phyloP scores from a whole-genome alignment of 2,329 filamentous ascomycete genomes.

The Ascomycota sp. region DNA sequence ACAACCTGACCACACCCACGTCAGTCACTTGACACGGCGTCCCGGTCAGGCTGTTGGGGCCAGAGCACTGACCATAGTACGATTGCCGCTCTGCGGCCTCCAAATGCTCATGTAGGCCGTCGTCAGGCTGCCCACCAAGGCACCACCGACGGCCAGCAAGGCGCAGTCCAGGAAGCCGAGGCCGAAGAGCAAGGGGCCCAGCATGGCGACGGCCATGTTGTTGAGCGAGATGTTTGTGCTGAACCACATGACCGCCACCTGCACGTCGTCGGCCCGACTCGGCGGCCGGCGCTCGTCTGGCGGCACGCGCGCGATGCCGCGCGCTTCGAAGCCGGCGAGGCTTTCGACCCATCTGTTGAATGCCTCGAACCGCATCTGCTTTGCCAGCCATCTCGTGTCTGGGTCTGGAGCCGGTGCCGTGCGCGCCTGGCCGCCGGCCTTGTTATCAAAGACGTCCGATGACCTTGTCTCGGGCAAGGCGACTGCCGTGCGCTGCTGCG shows the following conservation, averaged over 20 bases:
- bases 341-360: slow-evolving; percentile 10
- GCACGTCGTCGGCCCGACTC: slow-evolving; percentile 14
- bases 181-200: slow-evolving; percentile 44
- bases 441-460: too few relatives aligned
- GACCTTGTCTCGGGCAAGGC: too few relatives aligned
- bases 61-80: slow-evolving; percentile 41
- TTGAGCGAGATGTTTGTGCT: slow-evolving; percentile 22
- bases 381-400: too few relatives aligned
- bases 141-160: slow-evolving; percentile 55
- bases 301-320: slow-evolving; percentile 18
- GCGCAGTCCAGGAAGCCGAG: slow-evolving; percentile 57
- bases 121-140: slow-evolving; percentile 48
- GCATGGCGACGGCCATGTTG: slow-evolving; percentile 45
- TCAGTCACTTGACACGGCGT: too few relatives aligned
- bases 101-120: slow-evolving; percentile 64
- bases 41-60: not conserved
- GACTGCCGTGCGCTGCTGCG: too few relatives aligned
- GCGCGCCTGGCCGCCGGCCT: too few relatives aligned
- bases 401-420: not conserved
- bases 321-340: slow-evolving; percentile 17
- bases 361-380: not conserved
- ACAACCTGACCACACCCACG: slow-evolving; percentile 28
- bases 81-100: slow-evolving; percentile 51
- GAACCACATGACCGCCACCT: slow-evolving; percentile 22
- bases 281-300: slow-evolving; percentile 15